These are phyloP conservation scores for Penicillium janthinellum DNA, from an alignment of 2,329 filamentous ascomycete genomes.

Conservation along the genomic window DNA sequence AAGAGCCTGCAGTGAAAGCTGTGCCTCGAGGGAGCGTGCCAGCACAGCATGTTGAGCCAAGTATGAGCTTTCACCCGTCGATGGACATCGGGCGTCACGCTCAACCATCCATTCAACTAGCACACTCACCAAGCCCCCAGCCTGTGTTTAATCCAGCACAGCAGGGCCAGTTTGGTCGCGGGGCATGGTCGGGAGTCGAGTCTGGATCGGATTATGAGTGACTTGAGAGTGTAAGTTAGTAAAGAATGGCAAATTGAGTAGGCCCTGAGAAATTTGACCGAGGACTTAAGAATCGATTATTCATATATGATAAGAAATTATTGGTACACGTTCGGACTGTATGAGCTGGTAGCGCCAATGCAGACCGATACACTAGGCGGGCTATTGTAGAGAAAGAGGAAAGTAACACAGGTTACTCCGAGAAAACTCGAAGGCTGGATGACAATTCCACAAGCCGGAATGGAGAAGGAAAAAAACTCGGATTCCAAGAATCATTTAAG, in stretches of 20 bases:
- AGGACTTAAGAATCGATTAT: conserved; percentile 1
- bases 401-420: neutral
- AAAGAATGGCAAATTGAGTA: neutral
- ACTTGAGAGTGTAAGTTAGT: neutral
- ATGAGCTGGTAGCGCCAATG: conserved; percentile 1
- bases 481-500: conserved; percentile 45
- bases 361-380: conserved; percentile 2
- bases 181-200: neutral
- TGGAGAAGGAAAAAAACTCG: too few relatives aligned
- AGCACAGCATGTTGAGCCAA: too few relatives aligned
- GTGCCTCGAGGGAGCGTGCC: too few relatives aligned
- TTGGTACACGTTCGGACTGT: conserved; percentile 7
- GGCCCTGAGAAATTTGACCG: neutral
- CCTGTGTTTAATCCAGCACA: too few relatives aligned
- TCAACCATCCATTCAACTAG: too few relatives aligned
- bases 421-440: neutral
- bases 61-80: too few relatives aligned
- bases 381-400: conserved; percentile 5
- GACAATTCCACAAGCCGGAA: neutral
- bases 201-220: conserved; percentile 1
- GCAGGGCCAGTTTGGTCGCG: too few relatives aligned
- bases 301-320: conserved; percentile 7
- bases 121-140: too few relatives aligned
- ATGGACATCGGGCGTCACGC: too few relatives aligned
- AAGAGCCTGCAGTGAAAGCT: too few relatives aligned